Conservation (phyloP, 257 asterid genomes). For the Solanum bukasovii region DNA sequence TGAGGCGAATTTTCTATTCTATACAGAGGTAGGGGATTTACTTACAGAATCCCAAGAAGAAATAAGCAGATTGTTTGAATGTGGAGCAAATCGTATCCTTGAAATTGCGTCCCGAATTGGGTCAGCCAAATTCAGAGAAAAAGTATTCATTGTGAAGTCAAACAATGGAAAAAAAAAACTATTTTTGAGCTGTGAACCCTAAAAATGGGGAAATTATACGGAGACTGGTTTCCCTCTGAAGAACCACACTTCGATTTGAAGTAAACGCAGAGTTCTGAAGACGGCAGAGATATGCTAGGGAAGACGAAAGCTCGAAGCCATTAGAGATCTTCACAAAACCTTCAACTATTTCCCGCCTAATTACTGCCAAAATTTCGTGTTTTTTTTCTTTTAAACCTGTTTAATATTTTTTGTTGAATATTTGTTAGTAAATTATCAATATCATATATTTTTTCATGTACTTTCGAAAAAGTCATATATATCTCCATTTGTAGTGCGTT, state of each 20-base stretch:
- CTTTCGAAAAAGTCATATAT: too few relatives aligned
- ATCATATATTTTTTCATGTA: too few relatives aligned
- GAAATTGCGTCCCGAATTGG: constrained; percentile 73
- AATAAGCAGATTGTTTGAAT: constrained; percentile 59
- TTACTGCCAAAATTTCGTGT: not conserved
- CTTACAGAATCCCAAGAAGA: constrained; percentile 89
- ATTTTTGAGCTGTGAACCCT: not conserved
- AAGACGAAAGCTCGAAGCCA: not conserved
- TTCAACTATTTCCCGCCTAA: not conserved
- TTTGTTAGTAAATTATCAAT: too few relatives aligned
- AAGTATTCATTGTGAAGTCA: constrained; percentile 24
- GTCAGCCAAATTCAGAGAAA: constrained; percentile 24
- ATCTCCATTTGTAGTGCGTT: not conserved
- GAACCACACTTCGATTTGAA: not conserved
- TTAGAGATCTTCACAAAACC: not conserved
- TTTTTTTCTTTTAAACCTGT: not conserved
- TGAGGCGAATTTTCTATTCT: not conserved
- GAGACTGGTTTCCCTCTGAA: not conserved
- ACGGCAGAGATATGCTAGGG: not conserved
- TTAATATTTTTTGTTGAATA: too few relatives aligned
- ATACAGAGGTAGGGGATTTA: not conserved
- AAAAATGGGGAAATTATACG: not conserved
- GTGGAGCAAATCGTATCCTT: constrained; percentile 68
- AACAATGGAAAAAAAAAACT: not conserved
- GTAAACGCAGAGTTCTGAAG: not conserved